These are phyloP conservation scores for Liquidambar formosana DNA, from an alignment of 164 flowering plant genomes.

Conservation along the genomic window DNA sequence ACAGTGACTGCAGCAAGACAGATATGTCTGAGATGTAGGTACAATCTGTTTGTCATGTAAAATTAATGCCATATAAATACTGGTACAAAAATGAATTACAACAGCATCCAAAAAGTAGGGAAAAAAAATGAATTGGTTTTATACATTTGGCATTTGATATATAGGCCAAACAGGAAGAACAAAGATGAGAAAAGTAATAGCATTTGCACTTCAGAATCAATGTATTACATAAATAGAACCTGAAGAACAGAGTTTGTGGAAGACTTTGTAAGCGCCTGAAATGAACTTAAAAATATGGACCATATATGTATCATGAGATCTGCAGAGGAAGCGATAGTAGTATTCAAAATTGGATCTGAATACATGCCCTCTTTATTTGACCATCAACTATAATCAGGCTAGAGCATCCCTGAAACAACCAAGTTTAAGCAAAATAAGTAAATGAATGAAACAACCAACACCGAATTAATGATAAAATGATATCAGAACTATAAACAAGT, in stretches of 20 bases:
- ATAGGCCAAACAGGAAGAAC: background rate
- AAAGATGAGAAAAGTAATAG: background rate
- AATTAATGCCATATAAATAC: background rate
- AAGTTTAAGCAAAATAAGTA: background rate
- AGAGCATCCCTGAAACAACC: constrained; percentile 6
- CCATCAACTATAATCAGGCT: background rate
- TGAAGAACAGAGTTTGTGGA: background rate
- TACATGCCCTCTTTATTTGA: background rate
- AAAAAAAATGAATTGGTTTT: too few species aligned
- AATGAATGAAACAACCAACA: background rate
- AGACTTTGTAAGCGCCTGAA: background rate
- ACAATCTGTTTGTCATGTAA: background rate
- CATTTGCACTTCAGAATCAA: background rate
- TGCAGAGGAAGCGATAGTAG: background rate
- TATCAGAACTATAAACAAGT: background rate
- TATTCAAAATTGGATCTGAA: background rate
- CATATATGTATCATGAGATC: too few species aligned
- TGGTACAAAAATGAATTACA: background rate
- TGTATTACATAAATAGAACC: background rate
- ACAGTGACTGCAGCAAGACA: background rate
- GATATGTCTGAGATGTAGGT: background rate
- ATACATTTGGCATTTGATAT: too few species aligned
- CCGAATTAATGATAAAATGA: background rate
- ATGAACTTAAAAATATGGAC: background rate
- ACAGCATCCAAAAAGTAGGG: too few species aligned